Evolutionary conservation across 2,329 filamentous ascomycete species (phyloP).

Genomic region (Aspergillus transmontanensis): DNA sequence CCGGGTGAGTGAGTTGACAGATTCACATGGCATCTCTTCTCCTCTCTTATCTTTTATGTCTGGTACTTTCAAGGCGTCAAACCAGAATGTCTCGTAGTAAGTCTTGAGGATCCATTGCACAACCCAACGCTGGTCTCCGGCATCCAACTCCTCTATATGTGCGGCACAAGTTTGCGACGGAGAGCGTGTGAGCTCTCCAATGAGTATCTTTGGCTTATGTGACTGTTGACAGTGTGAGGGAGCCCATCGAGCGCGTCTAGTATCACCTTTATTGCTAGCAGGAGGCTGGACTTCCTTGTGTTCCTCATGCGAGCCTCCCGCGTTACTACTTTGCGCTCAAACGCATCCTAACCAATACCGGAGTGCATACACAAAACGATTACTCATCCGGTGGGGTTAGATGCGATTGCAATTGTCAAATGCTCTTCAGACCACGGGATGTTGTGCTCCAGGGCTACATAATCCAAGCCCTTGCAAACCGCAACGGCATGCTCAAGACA

Average conservation of each 20-base stretch:
- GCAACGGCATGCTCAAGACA: neutral
- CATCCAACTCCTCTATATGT: neutral
- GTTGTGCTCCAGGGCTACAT: neutral
- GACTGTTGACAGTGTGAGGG: neutral
- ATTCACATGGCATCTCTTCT: neutral
- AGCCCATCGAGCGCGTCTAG: neutral
- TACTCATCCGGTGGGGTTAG: neutral
- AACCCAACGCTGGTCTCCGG: neutral
- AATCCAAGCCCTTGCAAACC: neutral
- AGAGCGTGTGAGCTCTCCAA: neutral
- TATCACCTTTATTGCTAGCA: neutral
- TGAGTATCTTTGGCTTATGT: neutral
- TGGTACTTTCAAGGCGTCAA: neutral
- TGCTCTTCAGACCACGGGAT: neutral
- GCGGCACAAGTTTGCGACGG: neutral
- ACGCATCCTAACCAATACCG: neutral
- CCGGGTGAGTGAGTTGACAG: neutral
- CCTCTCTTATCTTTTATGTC: neutral
- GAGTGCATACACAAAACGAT: neutral
- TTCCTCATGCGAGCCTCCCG: neutral
- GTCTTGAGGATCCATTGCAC: neutral
- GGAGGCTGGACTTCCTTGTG: neutral
- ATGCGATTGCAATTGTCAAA: neutral
- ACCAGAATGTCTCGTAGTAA: neutral
- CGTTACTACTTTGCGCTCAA: neutral